phyloP scores from a whole-genome alignment of 2,329 filamentous ascomycete genomes.

The Chaetomium sp. region DNA sequence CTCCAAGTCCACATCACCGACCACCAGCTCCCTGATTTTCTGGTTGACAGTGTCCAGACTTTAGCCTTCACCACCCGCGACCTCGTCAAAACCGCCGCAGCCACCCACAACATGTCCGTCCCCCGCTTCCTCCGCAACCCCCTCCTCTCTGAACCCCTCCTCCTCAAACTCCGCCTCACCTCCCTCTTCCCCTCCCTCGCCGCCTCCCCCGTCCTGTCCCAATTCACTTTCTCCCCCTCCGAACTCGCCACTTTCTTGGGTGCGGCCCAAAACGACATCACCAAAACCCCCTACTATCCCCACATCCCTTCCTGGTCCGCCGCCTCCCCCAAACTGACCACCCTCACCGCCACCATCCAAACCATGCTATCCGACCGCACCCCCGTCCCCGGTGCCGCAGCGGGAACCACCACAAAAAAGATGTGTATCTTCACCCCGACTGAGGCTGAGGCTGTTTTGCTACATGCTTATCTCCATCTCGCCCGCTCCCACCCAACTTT shows the following conservation, averaged over 20 bases:
- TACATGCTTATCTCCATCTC: constrained; percentile 12
- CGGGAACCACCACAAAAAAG: constrained; percentile 13
- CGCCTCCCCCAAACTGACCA: constrained; percentile 17
- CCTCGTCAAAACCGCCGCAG: neutral
- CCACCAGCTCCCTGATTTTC: constrained; percentile 11
- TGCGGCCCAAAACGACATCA: constrained; percentile 4
- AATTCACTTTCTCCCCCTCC: constrained; percentile 14
- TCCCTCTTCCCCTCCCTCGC: constrained; percentile 20
- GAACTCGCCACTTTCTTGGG: constrained; percentile 10
- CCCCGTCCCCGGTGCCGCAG: constrained; percentile 9
- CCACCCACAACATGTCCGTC: neutral
- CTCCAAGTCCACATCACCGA: constrained; percentile 20
- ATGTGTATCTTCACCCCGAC: constrained; percentile 17
- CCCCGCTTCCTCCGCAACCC: constrained; percentile 2
- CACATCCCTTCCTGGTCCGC: constrained; percentile 17
- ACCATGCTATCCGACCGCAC: constrained; percentile 19
- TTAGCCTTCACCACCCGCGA: constrained; percentile 10
- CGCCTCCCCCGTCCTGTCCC: neutral
- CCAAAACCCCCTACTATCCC: constrained; percentile 11
- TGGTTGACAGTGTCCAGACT: neutral
- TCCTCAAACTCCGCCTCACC: constrained; percentile 18
- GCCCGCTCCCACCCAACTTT: neutral
- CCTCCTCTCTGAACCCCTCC: constrained; percentile 4
- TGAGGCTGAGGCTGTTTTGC: constrained; percentile 17
- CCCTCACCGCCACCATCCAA: constrained; percentile 12